phyloP scores from a whole-genome alignment of 805 yeast species.

The Ogataea minuta region DNA sequence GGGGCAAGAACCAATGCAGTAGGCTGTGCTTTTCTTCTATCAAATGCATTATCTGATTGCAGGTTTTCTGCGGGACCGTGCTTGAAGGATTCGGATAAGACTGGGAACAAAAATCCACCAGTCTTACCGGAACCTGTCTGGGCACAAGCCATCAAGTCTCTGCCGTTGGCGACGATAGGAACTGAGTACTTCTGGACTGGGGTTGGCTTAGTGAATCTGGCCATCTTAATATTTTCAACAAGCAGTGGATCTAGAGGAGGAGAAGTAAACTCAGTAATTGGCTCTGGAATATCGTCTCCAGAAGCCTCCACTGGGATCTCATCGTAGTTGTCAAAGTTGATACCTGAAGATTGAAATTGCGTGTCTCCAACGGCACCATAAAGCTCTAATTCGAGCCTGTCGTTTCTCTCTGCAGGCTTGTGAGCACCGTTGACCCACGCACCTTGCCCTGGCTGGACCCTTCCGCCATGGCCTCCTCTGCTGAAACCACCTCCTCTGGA shows the following conservation, averaged over 20 bases:
- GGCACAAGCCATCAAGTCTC: constrained; percentile 92
- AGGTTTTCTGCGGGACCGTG: constrained; percentile 75
- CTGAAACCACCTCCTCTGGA: constrained; percentile 32
- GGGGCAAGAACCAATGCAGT: constrained; percentile 96
- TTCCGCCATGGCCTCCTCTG: constrained; percentile 33
- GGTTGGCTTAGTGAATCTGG: constrained; percentile 93
- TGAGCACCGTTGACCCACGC: constrained; percentile 86
- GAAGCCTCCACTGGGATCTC: constrained; percentile 98
- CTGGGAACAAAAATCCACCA: constrained; percentile 99
- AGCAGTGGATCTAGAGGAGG: constrained; percentile 89
- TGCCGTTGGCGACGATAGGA: constrained; percentile 64
- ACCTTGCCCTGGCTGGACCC: constrained; percentile 59
- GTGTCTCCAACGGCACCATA: constrained; percentile 81
- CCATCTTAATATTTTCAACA: constrained; percentile 80
- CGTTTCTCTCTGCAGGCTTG: constrained; percentile 73
- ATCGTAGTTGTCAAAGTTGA: constrained; percentile 97
- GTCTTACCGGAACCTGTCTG: constrained; percentile 99
- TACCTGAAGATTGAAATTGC: constrained; percentile 86
- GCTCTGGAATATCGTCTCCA: constrained; percentile 93
- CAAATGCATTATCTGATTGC: constrained; percentile 43
- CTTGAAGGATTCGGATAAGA: constrained; percentile 83
- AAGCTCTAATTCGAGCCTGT: constrained; percentile 69
- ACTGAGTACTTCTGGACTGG: constrained; percentile 93
- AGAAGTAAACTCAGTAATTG: constrained; percentile 79
- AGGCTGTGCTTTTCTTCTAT: constrained; percentile 83